Conservation (phyloP, 495 filamentous ascomycete species). For the Daldinia loculata region DNA sequence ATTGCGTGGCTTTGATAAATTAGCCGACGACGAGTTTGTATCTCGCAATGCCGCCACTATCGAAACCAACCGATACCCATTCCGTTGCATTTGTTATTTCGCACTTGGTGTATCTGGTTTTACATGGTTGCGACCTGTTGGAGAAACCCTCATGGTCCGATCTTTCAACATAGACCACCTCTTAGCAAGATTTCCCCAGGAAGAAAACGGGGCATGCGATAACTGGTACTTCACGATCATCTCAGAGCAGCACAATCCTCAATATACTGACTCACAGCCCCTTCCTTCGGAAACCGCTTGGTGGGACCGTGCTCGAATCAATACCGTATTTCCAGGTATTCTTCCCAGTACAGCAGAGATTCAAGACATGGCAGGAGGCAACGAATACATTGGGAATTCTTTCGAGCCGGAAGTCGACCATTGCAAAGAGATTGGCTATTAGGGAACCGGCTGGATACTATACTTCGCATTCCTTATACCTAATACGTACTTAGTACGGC, state of each 20-base stretch:
- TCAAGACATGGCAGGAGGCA: not conserved
- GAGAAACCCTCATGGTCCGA: not conserved
- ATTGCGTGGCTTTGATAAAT: no score
- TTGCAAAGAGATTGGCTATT: not conserved
- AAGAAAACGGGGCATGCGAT: not conserved
- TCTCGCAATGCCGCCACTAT: no score
- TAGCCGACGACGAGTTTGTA: no score
- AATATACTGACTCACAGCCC: no score
- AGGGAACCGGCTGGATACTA: not conserved
- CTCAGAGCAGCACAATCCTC: not conserved
- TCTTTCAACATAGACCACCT: not conserved
- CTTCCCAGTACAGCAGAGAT: not conserved
- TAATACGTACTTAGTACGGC: no score
- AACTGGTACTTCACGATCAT: not conserved
- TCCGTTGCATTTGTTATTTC: no score
- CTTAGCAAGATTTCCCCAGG: not conserved
- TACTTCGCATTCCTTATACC: no score
- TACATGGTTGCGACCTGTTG: no score
- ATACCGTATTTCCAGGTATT: not conserved
- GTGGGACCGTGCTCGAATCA: not conserved
- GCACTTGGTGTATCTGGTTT: no score
- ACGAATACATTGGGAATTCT: not conserved
- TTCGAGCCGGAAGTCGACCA: not conserved
- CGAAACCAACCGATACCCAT: no score
- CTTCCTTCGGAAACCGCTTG: not conserved